Percentiles rank a stretch among this genome's conserved stretches.
Evolutionary conservation across 2,329 filamentous ascomycete genomes (phyloP).

Genomic region (Coleophoma eucalyptorum): DNA sequence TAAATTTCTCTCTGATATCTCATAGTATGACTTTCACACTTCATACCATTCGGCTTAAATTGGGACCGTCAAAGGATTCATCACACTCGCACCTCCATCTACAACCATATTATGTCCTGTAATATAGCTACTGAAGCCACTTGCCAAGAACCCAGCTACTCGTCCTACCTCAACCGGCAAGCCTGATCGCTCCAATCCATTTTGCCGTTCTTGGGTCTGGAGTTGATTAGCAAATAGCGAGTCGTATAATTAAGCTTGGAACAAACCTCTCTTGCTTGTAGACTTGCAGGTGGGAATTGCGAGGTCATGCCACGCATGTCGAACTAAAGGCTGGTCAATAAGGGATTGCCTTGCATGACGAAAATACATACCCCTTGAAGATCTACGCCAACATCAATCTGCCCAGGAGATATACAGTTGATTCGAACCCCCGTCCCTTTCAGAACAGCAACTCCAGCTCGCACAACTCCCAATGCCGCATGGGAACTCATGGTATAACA

Average conservation of each 20-base stretch:
- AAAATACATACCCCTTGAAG: conserved; percentile 37
- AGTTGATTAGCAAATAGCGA: background rate
- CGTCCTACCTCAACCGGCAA: conserved; percentile 53
- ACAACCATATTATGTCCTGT: conserved; percentile 59
- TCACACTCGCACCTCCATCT: conserved; percentile 51
- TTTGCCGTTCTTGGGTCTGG: conserved; percentile 41
- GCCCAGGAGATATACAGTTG: conserved; percentile 44
- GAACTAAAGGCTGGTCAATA: conserved; percentile 28
- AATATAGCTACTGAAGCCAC: conserved; percentile 59
- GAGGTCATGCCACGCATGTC: conserved; percentile 45
- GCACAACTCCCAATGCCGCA: conserved; percentile 57
- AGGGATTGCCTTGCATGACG: conserved; percentile 1
- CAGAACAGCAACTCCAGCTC: conserved; percentile 51
- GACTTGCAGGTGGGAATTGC: conserved; percentile 50
- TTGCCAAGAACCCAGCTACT: conserved; percentile 59
- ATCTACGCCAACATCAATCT: conserved; percentile 36
- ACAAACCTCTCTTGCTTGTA: conserved; percentile 44
- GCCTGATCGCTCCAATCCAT: conserved; percentile 56
- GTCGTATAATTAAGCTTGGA: background rate
- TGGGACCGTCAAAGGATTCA: conserved; percentile 37
- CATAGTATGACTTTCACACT: background rate
- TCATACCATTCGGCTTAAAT: conserved; percentile 19
- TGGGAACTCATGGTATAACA: conserved; percentile 58
- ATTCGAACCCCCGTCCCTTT: conserved; percentile 57
- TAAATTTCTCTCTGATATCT: too few species aligned